Conservation (phyloP, 768 basidiomycete species). For the Neoboletus subvelutipes region DNA sequence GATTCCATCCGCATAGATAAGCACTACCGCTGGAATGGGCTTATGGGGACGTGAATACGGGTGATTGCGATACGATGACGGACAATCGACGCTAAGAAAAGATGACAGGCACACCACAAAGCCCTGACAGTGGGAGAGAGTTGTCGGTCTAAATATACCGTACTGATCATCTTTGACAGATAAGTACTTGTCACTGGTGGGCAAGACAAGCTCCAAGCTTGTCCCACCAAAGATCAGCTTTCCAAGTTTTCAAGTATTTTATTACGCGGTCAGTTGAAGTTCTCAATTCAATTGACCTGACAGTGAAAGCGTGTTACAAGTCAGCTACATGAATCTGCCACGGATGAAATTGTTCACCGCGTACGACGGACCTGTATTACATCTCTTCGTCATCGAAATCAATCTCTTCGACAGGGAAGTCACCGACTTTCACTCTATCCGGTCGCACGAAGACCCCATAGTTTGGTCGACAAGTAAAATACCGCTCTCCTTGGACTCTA, state of each 20-base stretch:
- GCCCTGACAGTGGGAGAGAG: not conserved
- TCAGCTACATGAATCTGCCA: not conserved
- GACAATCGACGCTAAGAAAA: not conserved
- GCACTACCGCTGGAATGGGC: too few relatives aligned
- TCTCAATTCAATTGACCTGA: not conserved
- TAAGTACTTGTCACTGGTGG: too few relatives aligned
- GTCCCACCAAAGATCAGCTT: not conserved
- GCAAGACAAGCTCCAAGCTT: not conserved
- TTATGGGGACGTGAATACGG: too few relatives aligned
- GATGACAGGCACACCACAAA: not conserved
- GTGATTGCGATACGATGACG: too few relatives aligned
- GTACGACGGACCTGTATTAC: conserved; percentile 30
- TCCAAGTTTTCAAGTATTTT: not conserved
- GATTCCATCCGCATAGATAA: too few relatives aligned
- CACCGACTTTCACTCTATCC: conserved; percentile 77
- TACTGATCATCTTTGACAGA: not conserved
- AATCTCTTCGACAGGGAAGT: conserved; percentile 84
- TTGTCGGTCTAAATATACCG: not conserved
- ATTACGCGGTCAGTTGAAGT: not conserved
- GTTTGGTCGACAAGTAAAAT: conserved; percentile 76
- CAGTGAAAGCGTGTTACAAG: not conserved
- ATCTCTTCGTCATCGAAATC: conserved; percentile 75
- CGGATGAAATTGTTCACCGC: not conserved
- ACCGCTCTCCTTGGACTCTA: conserved; percentile 83
- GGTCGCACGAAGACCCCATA: conserved; percentile 87